These are phyloP conservation scores for Sonneratia caseolaris DNA, from an alignment of 345 rosid genomes.

Conservation along the genomic window DNA sequence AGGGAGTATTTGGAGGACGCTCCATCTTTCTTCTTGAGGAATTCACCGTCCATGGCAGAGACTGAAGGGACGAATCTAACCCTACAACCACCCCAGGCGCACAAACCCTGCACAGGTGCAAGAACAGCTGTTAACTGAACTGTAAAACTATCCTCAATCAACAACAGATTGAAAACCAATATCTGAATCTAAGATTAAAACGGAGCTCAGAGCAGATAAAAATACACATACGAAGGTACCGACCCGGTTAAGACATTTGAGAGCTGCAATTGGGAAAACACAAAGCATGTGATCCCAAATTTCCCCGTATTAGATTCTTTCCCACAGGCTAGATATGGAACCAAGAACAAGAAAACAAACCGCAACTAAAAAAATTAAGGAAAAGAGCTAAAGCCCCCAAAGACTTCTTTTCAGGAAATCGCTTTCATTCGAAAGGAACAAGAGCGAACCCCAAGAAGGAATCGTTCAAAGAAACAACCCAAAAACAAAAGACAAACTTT, in stretches of 20 bases:
- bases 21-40: conserved; percentile 18
- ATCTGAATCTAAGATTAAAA: background rate
- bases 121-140: background rate
- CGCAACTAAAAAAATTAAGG: too few species aligned
- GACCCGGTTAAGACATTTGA: too few species aligned
- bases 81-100: conserved; percentile 28
- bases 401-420: background rate
- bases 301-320: background rate
- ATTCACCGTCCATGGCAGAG: conserved; percentile 28
- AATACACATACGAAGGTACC: background rate
- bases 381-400: too few species aligned
- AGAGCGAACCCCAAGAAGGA: background rate
- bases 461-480: background rate
- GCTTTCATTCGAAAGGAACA: conserved; percentile 2
- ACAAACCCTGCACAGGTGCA: conserved; percentile 44
- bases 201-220: background rate
- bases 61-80: conserved; percentile 24
- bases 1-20: conserved; percentile 16
- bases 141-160: too few species aligned
- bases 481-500: background rate
- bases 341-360: background rate
- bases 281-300: background rate
- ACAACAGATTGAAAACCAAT: background rate
- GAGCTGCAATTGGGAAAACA: background rate
- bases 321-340: background rate